Evolutionary conservation across 768 basidiomycete species (phyloP).

Genomic region (Nidularia sp.): DNA sequence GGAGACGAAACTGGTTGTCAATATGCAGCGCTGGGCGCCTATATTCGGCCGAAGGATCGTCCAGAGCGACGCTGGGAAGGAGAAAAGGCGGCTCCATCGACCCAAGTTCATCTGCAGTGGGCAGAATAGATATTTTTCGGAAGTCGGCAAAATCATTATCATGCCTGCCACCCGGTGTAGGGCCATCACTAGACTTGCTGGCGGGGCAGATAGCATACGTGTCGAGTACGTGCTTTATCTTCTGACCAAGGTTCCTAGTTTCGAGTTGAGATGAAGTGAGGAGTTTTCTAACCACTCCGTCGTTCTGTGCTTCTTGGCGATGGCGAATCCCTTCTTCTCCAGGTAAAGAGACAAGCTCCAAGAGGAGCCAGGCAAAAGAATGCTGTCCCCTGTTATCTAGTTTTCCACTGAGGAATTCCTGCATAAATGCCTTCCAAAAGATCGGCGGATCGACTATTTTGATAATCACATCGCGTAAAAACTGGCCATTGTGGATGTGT

Average conservation of each 20-base stretch:
- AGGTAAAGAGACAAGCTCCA: conserved; percentile 40
- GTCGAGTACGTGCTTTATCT: conserved; percentile 30
- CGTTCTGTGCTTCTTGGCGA: conserved; percentile 12
- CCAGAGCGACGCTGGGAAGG: conserved; percentile 36
- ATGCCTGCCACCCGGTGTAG: conserved; percentile 59
- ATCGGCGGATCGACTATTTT: conserved; percentile 45
- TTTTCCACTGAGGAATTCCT: conserved; percentile 26
- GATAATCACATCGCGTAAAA: conserved; percentile 32
- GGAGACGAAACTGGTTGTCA: conserved; percentile 63
- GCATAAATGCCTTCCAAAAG: conserved; percentile 39
- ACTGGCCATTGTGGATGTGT: conserved; percentile 35
- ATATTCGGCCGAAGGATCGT: conserved; percentile 33
- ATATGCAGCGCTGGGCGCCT: conserved; percentile 44
- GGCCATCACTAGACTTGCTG: conserved; percentile 6
- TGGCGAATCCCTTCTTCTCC: conserved; percentile 27
- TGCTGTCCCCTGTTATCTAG: conserved; percentile 28
- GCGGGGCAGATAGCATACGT: conserved; percentile 12
- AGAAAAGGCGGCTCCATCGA: conserved; percentile 44
- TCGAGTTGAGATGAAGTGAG: conserved; percentile 6
- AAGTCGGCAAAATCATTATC: conserved; percentile 67
- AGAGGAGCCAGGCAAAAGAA: conserved; percentile 45
- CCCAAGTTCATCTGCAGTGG: conserved; percentile 54
- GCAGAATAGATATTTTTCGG: conserved; percentile 56
- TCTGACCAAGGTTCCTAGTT: conserved; percentile 23
- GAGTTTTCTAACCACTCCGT: too few relatives aligned